These are phyloP conservation scores for Beauveria sp. DNA, from an alignment of 2,329 filamentous ascomycete species.

Conservation along the genomic window DNA sequence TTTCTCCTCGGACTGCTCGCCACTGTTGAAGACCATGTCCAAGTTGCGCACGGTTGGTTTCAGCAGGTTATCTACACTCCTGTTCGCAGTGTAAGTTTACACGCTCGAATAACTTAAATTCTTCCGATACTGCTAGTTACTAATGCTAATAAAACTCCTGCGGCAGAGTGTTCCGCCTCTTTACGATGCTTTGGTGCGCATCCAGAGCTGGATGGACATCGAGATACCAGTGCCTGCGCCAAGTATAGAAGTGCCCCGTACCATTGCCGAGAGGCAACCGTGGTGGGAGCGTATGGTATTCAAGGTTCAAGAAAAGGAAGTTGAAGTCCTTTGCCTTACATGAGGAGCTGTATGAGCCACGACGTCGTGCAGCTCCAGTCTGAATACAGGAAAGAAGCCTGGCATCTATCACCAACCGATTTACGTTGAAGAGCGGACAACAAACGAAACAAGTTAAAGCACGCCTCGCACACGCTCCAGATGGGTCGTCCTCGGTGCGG, in stretches of 20 bases:
- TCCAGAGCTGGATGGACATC: constrained; percentile 28
- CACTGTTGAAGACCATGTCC: constrained; percentile 20
- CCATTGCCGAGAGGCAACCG: constrained; percentile 23
- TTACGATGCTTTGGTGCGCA: constrained; percentile 24
- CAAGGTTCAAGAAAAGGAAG: constrained; percentile 23
- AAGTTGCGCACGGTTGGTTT: constrained; percentile 28
- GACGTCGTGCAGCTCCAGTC: not conserved
- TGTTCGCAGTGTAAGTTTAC: constrained; percentile 31
- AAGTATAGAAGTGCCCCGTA: constrained; percentile 14
- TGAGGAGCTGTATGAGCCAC: constrained; percentile 15
- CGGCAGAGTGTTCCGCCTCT: constrained; percentile 33
- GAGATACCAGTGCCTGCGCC: constrained; percentile 18
- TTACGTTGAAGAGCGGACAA: not conserved
- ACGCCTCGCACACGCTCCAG: too few relatives aligned
- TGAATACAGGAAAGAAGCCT: not conserved
- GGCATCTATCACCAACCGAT: not conserved
- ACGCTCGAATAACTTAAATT: not conserved
- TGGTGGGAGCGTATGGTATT: constrained; percentile 35
- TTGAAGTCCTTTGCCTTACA: constrained; percentile 31
- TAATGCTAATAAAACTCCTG: constrained; percentile 10
- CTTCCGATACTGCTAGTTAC: not conserved
- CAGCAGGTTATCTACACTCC: constrained; percentile 27
- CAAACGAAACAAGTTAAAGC: not conserved
- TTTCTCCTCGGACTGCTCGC: constrained; percentile 33
- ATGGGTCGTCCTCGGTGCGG: too few relatives aligned